Base-by-base conservation (phyloP, 1,139 yeast species). In the Petasospora fabianii region DNA sequence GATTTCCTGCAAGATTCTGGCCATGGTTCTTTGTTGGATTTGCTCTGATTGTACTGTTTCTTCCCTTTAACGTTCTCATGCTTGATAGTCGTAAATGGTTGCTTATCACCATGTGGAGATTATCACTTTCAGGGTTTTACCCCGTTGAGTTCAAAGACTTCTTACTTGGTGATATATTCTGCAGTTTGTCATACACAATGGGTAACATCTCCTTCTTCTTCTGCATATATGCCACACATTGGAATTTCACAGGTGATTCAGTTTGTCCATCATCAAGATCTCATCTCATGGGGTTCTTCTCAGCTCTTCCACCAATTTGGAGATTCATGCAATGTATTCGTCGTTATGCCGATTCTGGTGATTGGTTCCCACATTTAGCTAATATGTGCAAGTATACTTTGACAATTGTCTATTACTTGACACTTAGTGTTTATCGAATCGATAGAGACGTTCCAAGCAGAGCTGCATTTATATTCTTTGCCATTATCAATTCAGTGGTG, bases 331-430 rank as follows among this genome's bases (percentile, higher is more conserved):
- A 92, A 60, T 92, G 98, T 62, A 60, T 83, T 22, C 69, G 99
- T 52, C 95, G 99, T 73, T 92, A 74, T 59, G 76, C 81, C 36
- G 99, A 92, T 57, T 84, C 97, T 0, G 92, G 95, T 2, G 96
- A 90, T 55, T 82, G 90, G 84, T 94, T 92, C 58, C 99, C 99
- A 1, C 99, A 92, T 70, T 65, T 92, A 45, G 92, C 96, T n/a
- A 92, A 92, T 56, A 86, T 87, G 71, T 54, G 69, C 32, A 92
- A 92, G 60, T 92, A 90, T 59, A 56, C 73, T 1, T 63, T 83
- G 26, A 74, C 88, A 2, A 73, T 85, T 3, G 50, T 75, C 19
- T 87, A 85, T 61, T 82, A 85, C 60, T 75, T 80, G 53, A 67
- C 83, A n/a, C 67, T 92, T 49, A 84, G 95, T 63, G 66, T 83